Conservation (phyloP, 257 asterid species). For the Salvia splendens region DNA sequence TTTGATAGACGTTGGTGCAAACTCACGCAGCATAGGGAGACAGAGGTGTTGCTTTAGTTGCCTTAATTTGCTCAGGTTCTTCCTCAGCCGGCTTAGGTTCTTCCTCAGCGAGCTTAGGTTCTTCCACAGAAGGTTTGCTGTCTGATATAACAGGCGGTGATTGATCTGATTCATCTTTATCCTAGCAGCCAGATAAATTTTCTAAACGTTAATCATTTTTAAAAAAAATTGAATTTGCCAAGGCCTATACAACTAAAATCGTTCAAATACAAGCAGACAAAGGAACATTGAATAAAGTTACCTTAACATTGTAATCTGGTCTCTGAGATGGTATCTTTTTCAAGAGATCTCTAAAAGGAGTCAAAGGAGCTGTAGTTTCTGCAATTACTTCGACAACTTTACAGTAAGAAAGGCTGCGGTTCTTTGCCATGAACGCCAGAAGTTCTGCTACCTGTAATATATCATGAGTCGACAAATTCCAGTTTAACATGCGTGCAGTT, state of each 20-base stretch:
- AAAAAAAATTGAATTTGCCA: not conserved
- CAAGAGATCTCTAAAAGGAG: slow-evolving; percentile 74
- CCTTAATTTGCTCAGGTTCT: slow-evolving; percentile 41
- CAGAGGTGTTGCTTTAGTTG: slow-evolving; percentile 45
- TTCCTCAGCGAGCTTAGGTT: slow-evolving; percentile 25
- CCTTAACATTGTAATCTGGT: slow-evolving; percentile 49
- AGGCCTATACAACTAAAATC: not conserved
- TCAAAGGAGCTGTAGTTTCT: slow-evolving; percentile 84
- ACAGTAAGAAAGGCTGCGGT: slow-evolving; percentile 66
- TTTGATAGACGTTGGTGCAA: slow-evolving; percentile 5
- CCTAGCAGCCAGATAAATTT: slow-evolving; percentile 43
- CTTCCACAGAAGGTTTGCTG: slow-evolving; percentile 34
- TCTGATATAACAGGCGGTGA: slow-evolving; percentile 40
- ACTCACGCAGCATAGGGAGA: slow-evolving; percentile 84
- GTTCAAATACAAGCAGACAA: too few relatives aligned
- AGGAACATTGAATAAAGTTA: slow-evolving; percentile 26
- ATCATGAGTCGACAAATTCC: slow-evolving; percentile 29
- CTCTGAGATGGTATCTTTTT: slow-evolving; percentile 68
- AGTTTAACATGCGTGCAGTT: not conserved
- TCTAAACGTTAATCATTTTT: not conserved
- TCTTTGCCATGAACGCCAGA: slow-evolving; percentile 81
- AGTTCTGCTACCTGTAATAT: slow-evolving; percentile 85
- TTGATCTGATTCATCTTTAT: slow-evolving; percentile 39
- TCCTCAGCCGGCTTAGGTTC: slow-evolving; percentile 40
- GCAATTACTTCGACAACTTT: slow-evolving; percentile 92